Evolutionary conservation across 768 basidiomycete species (phyloP).

Genomic region (Royoungia palumana): DNA sequence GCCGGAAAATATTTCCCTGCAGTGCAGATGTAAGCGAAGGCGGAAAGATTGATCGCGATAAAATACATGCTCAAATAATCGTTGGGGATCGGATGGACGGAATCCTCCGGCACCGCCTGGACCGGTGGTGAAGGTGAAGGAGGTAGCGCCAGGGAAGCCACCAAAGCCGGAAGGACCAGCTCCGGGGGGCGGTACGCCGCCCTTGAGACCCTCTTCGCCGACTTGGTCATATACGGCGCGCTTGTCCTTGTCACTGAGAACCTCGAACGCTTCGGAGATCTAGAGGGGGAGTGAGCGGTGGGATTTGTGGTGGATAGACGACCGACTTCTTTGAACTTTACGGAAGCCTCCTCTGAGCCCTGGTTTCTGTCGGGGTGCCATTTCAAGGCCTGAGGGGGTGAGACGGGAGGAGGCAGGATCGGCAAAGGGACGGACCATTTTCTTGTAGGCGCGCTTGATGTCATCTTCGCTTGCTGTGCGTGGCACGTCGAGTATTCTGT

Average conservation of each 20-base stretch:
- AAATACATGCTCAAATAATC: slow-evolving; percentile 78
- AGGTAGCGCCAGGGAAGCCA: slow-evolving; percentile 46
- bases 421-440: slow-evolving; percentile 57
- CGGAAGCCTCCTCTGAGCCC: slow-evolving; percentile 79
- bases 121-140: slow-evolving; percentile 57
- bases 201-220: slow-evolving; percentile 93
- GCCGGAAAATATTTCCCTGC: slow-evolving; percentile 57
- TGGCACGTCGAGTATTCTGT: slow-evolving; percentile 73
- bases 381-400: slow-evolving; percentile 65
- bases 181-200: slow-evolving; percentile 53
- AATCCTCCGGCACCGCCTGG: slow-evolving; percentile 52
- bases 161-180: slow-evolving; percentile 43
- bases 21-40: slow-evolving; percentile 3
- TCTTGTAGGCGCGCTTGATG: slow-evolving; percentile 94
- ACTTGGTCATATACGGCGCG: slow-evolving; percentile 88
- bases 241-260: slow-evolving; percentile 84
- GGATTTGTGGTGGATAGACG: no score
- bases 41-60: not conserved
- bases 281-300: slow-evolving; percentile 27
- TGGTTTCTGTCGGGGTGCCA: slow-evolving; percentile 93
- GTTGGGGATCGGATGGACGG: slow-evolving; percentile 76
- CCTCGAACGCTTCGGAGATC: slow-evolving; percentile 96
- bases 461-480: slow-evolving; percentile 77
- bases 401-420: not conserved
- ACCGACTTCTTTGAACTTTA: slow-evolving; percentile 88